phyloP scores from a whole-genome alignment of 2,329 filamentous ascomycete genomes.

The Aspergillus carbonarius region DNA sequence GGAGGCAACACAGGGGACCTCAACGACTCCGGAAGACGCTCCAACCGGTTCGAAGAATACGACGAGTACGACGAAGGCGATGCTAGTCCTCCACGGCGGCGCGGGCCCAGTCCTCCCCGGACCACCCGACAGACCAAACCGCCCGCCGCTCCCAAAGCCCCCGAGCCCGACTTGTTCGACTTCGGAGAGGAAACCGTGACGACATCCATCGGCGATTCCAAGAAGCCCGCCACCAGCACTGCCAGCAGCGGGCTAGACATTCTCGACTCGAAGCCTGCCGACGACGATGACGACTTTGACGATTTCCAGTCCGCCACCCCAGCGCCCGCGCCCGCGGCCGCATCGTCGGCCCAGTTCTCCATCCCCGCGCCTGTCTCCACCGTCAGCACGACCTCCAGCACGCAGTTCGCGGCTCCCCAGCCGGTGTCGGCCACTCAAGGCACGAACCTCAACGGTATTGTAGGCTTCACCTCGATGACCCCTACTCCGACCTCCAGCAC shows the following conservation, averaged over 20 bases:
- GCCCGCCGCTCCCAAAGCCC: slow-evolving; percentile 71
- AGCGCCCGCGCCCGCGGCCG: slow-evolving; percentile 31
- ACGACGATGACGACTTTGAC: slow-evolving; percentile 84
- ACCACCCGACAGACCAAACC: slow-evolving; percentile 57
- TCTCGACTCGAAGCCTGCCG: slow-evolving; percentile 49
- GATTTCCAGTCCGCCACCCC: slow-evolving; percentile 87
- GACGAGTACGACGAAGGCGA: slow-evolving; percentile 88
- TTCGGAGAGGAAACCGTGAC: slow-evolving; percentile 73
- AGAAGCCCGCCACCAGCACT: slow-evolving; percentile 43
- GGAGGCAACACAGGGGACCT: slow-evolving; percentile 75
- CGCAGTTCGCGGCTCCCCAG: slow-evolving; percentile 77
- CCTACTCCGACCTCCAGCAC: slow-evolving; percentile 60
- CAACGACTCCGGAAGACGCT: slow-evolving; percentile 60
- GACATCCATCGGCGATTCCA: slow-evolving; percentile 42
- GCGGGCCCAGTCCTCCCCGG: slow-evolving; percentile 46
- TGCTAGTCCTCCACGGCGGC: slow-evolving; percentile 52
- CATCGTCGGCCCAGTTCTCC: slow-evolving; percentile 38
- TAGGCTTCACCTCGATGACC: slow-evolving; percentile 76
- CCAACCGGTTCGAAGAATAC: slow-evolving; percentile 90
- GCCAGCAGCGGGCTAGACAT: slow-evolving; percentile 48
- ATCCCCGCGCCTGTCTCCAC: slow-evolving; percentile 50
- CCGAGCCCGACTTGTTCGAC: slow-evolving; percentile 88
- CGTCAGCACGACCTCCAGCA: slow-evolving; percentile 50
- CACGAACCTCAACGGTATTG: slow-evolving; percentile 75
- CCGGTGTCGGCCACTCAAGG: slow-evolving; percentile 81